Conservation (phyloP, 495 filamentous ascomycete genomes). For the Xylaria bambusicola region DNA sequence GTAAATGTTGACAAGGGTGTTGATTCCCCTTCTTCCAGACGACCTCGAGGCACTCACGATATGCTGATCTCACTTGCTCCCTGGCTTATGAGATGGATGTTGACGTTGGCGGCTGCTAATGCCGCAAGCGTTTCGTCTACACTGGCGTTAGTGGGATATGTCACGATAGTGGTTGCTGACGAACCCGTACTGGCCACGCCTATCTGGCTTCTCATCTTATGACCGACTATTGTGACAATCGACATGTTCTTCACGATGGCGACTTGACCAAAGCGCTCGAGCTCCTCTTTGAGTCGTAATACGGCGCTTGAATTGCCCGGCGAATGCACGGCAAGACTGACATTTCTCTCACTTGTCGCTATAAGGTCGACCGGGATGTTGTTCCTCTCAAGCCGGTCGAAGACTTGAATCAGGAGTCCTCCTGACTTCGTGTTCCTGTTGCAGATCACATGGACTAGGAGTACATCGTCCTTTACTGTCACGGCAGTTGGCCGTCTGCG, state of each 20-base stretch:
- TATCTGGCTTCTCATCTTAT: slow-evolving; percentile 46
- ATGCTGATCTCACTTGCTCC: slow-evolving; percentile 47
- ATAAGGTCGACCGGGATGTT: slow-evolving; percentile 42
- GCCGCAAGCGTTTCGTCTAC: slow-evolving; percentile 41
- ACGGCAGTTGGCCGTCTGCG: slow-evolving; percentile 41
- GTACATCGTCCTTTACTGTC: slow-evolving; percentile 42
- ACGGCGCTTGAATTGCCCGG: slow-evolving; percentile 27
- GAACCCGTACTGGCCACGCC: slow-evolving; percentile 38
- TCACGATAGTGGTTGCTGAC: background rate
- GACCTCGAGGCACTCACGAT: slow-evolving; percentile 29
- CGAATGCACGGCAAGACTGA: slow-evolving; percentile 41
- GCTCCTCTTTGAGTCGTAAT: slow-evolving; percentile 29
- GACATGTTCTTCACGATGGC: slow-evolving; percentile 35
- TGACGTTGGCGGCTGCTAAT: slow-evolving; percentile 40
- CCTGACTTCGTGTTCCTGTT: slow-evolving; percentile 42
- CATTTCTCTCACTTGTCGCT: slow-evolving; percentile 41
- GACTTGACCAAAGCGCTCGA: slow-evolving; percentile 37
- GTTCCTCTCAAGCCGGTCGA: slow-evolving; percentile 35
- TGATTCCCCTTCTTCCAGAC: background rate
- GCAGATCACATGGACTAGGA: slow-evolving; percentile 41
- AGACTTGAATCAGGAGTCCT: slow-evolving; percentile 40
- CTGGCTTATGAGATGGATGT: slow-evolving; percentile 44
- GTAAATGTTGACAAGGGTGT: background rate
- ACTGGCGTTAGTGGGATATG: slow-evolving; percentile 13
- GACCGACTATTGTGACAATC: slow-evolving; percentile 44